These are phyloP conservation scores for Pichia sp. DNA, from an alignment of 1,139 yeast genomes.

Conservation along the genomic window DNA sequence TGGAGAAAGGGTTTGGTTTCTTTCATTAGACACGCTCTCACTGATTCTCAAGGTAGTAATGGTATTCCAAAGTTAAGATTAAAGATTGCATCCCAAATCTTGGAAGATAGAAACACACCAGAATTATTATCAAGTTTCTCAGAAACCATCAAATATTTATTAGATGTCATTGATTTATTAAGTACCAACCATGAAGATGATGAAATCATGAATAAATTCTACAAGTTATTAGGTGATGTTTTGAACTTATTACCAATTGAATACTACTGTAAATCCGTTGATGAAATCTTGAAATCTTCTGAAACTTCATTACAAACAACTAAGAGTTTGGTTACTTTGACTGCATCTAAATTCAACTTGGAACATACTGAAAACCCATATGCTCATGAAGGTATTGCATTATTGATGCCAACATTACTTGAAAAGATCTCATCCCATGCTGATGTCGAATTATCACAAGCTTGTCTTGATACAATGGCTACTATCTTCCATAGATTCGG, in stretches of 20 bases:
- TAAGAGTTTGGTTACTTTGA: conserved; percentile 55
- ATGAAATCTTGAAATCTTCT: conserved; percentile 41
- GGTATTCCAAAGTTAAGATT: conserved; percentile 50
- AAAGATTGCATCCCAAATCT: conserved; percentile 55
- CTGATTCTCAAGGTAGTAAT: conserved; percentile 44
- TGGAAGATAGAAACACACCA: conserved; percentile 43
- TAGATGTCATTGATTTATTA: conserved; percentile 33
- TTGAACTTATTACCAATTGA: conserved; percentile 73
- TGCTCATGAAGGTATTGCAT: conserved; percentile 44
- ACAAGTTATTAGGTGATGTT: conserved; percentile 56
- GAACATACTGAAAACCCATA: conserved; percentile 51
- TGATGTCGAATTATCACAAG: conserved; percentile 56
- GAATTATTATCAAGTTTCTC: conserved; percentile 46
- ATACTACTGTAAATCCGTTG: conserved; percentile 64
- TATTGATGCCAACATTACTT: conserved; percentile 48
- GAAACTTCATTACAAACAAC: conserved; percentile 37
- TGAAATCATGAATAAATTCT: conserved; percentile 33
- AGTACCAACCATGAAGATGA: conserved; percentile 27
- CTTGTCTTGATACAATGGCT: conserved; percentile 69
- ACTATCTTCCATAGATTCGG: conserved; percentile 65
- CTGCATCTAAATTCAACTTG: conserved; percentile 66
- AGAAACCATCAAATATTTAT: conserved; percentile 38
- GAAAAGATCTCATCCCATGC: conserved; percentile 41
- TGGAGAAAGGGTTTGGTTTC: conserved; percentile 54
- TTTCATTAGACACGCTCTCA: conserved; percentile 49